Base-by-base conservation (phyloP, 164 flowering plant genomes). In the Stephania cephalantha region DNA sequence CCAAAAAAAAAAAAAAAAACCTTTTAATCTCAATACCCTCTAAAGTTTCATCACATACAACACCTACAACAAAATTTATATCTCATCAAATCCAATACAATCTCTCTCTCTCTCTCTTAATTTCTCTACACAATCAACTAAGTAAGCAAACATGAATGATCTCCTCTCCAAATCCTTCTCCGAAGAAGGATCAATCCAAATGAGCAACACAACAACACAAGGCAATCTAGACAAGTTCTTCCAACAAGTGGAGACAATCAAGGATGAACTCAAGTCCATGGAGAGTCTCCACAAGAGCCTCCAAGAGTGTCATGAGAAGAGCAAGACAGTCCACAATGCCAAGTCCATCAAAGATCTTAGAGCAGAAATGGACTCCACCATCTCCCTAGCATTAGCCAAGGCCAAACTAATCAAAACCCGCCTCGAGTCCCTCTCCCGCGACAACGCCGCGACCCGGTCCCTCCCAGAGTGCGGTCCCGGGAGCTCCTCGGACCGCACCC, bases 381-480 rank as follows among this genome's bases (percentile, higher is more conserved):
- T 90, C 18, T 42, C 87, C 6, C 64, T 71, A 22, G 85, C 97
- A 0, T 81, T 92, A 71, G 87, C 83, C 79, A 89, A 88, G 76
- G 95, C 91, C 7, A 90, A 90, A 75, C n/a, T 85, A 35, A 82
- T 90, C 81, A 90, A 90, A 79, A 81, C 80, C 66, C 81, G 87
- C 6, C 82, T 92, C 29, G 90, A 92, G 77, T 91, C 90, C 4
- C 83, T 92, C 0, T 95, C 90, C 42, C 84, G 90, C 6, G 81
- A 91, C 79, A 92, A 92, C 83, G 89, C 88, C 22, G 90, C 88
- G 13, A 88, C 85, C 30, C 85, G 92, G 46, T 84, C 78, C 70
- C 66, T 87, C 7, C 87, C 92, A 5, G 93, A 88, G 3, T 90
- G 94, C 71, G 97, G 97, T 2, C 97, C 94, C 0, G 97, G 97